phyloP scores from a whole-genome alignment of 495 filamentous ascomycete species.

The Barbatosphaeria neglecta region DNA sequence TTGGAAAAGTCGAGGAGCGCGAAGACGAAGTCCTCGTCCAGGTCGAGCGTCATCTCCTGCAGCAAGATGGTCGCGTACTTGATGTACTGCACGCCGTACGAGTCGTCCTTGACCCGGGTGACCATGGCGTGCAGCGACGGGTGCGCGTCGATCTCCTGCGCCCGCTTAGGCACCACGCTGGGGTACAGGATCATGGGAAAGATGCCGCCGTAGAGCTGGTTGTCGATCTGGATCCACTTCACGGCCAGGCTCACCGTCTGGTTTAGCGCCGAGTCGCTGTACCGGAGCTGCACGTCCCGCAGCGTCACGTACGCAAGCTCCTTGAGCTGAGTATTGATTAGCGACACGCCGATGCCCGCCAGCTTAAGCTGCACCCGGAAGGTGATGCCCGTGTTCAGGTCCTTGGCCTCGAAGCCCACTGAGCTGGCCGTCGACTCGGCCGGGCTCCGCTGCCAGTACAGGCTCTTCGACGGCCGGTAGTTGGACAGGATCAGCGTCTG shows the following conservation, averaged over 20 bases:
- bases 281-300: constrained; percentile 83
- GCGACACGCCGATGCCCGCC: constrained; percentile 83
- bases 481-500: constrained; percentile 92
- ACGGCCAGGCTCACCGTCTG: constrained; percentile 81
- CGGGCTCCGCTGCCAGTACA: constrained; percentile 78
- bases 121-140: constrained; percentile 86
- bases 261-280: constrained; percentile 80
- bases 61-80: constrained; percentile 91
- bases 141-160: constrained; percentile 92
- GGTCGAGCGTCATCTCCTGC: constrained; percentile 95
- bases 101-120: constrained; percentile 93
- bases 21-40: constrained; percentile 96
- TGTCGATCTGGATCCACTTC: constrained; percentile 99
- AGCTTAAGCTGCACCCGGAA: constrained; percentile 81
- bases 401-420: constrained; percentile 84
- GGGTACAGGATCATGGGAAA: constrained; percentile 97
- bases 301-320: constrained; percentile 92
- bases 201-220: constrained; percentile 94
- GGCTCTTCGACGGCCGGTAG: constrained; percentile 83
- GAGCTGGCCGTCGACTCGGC: constrained; percentile 38
- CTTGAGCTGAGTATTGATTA: constrained; percentile 83
- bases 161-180: constrained; percentile 96
- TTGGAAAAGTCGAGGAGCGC: constrained; percentile 92
- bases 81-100: constrained; percentile 95
- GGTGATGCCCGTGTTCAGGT: constrained; percentile 70